These are phyloP conservation scores for Tuber borchii DNA, from an alignment of 495 filamentous ascomycete genomes.

Conservation along the genomic window DNA sequence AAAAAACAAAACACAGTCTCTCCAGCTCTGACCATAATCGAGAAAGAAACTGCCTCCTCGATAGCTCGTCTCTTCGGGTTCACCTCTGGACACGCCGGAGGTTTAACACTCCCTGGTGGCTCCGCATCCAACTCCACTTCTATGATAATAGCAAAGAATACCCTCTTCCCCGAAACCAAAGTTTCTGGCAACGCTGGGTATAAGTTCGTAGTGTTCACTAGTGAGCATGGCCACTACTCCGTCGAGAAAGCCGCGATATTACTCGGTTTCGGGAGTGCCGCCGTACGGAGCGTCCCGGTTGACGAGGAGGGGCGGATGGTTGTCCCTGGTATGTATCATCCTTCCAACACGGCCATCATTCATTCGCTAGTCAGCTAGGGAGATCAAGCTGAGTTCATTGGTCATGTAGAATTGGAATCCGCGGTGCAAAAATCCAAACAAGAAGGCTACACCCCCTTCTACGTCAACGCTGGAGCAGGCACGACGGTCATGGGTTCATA, in stretches of 20 bases:
- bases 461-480: slow-evolving; percentile 90
- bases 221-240: slow-evolving; percentile 82
- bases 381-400: slow-evolving; percentile 11
- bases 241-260: slow-evolving; percentile 89
- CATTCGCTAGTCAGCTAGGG: slow-evolving; percentile 8
- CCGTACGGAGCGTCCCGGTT: slow-evolving; percentile 68
- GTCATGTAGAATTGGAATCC: slow-evolving; percentile 51
- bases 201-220: slow-evolving; percentile 79
- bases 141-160: slow-evolving; percentile 83
- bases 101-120: slow-evolving; percentile 81
- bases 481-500: slow-evolving; percentile 90
- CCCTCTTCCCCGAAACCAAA: slow-evolving; percentile 70
- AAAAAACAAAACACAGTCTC: slow-evolving; percentile 58
- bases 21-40: slow-evolving; percentile 76
- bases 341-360: background rate
- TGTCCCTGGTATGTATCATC: slow-evolving; percentile 41
- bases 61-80: slow-evolving; percentile 73
- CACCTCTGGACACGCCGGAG: slow-evolving; percentile 64
- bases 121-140: slow-evolving; percentile 79
- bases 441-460: slow-evolving; percentile 74
- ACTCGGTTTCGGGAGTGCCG: slow-evolving; percentile 68
- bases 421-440: slow-evolving; percentile 53
- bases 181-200: slow-evolving; percentile 57
- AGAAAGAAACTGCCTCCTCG: slow-evolving; percentile 64
- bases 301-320: slow-evolving; percentile 67